Evolutionary conservation across 163 green algal species (phyloP), one percentile per base, ranked within the genome.

Genomic region (Scenedesmus sp.): DNA sequence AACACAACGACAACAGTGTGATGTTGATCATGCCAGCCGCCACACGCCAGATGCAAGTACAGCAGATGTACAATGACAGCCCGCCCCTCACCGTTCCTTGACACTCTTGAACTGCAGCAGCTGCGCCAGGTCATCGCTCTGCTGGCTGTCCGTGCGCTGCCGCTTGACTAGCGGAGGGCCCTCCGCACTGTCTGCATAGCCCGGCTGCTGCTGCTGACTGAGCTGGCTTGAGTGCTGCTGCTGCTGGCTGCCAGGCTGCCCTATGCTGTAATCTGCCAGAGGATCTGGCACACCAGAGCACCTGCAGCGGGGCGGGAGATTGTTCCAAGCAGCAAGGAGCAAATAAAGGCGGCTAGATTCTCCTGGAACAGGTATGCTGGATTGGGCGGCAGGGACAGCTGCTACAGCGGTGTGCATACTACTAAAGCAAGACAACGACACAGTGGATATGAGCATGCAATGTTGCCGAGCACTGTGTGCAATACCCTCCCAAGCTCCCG

Each of bases 81-180:
- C 16, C 26, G 56, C n/a, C 3, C 13, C 70, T 55, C 55, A 88
- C 91, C 77, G 70, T 59, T 94, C 83, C 84, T 82, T 85, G 26
- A 81, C 88, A 77, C 89, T 89, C 82, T 91, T 93, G 84, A 90
- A 73, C 83, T 92, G 90, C 84, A 95, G 90, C 18, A 94, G 77
- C 10, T 66, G 57, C 9, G 85, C 86, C 55, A 95, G 60, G 46
- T 93, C 88, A 16, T 60, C 60, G n/a, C 26, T n/a, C 60, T 64
- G 12, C 70, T 88, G 26, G 60, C 88, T 23, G 55, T 86, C 13
- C 23, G 6, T 34, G 60, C 56, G 52, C 18, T 60, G 62, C 16
- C 46, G 64, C 73, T 86, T 82, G 13, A 20, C 55, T 74, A n/a
- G 18, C 20, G 7, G 18, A 6, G 34, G 16, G 0, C 15, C 52